Conservation (phyloP, 2,329 filamentous ascomycete genomes). For the Albifimbria verrucaria region DNA sequence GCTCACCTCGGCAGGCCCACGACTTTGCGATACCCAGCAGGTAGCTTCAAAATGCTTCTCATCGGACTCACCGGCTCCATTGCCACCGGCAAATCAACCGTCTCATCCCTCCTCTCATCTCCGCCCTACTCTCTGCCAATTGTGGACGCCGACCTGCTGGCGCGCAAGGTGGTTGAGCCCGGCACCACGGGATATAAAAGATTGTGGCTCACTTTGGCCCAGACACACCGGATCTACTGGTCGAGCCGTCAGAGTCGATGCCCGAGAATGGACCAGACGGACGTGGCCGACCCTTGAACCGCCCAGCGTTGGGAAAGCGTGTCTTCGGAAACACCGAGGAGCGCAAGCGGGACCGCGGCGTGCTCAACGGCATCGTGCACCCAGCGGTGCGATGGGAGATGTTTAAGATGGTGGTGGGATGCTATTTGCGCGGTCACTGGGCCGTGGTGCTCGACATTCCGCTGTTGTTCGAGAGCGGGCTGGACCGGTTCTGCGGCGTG, state of each 20-base stretch:
- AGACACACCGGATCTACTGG: constrained; percentile 80
- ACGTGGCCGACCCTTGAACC: constrained; percentile 74
- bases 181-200: constrained; percentile 78
- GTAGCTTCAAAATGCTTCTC: constrained; percentile 81
- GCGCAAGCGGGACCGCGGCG: constrained; percentile 65
- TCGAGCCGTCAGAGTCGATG: constrained; percentile 52
- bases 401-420: constrained; percentile 67
- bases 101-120: constrained; percentile 75
- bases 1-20: too few relatives aligned
- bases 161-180: constrained; percentile 90
- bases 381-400: constrained; percentile 84
- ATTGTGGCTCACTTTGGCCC: constrained; percentile 80
- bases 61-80: constrained; percentile 96
- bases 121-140: constrained; percentile 84
- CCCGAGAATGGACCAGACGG: constrained; percentile 53
- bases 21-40: too few relatives aligned
- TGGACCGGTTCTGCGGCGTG: constrained; percentile 81
- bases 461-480: constrained; percentile 81
- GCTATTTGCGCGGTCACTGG: constrained; percentile 76
- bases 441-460: constrained; percentile 92
- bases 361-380: constrained; percentile 88
- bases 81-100: constrained; percentile 96
- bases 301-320: constrained; percentile 76
- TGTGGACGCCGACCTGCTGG: constrained; percentile 90
- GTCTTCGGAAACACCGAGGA: constrained; percentile 82